These are phyloP conservation scores for Podospora tetraspora DNA, from an alignment of 495 filamentous ascomycete genomes.

Conservation along the genomic window DNA sequence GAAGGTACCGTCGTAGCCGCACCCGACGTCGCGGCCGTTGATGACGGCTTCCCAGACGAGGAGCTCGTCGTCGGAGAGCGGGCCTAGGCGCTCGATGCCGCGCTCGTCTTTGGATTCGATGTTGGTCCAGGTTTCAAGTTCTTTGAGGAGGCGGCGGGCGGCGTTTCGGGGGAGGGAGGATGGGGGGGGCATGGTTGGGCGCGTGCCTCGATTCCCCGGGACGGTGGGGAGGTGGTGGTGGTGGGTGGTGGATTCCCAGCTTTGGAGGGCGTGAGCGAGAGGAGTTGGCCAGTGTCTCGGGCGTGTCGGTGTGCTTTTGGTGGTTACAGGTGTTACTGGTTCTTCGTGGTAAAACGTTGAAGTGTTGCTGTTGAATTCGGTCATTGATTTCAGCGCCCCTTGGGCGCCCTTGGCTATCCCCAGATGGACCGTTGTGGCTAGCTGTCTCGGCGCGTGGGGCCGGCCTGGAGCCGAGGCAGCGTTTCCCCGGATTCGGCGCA, in stretches of 20 bases:
- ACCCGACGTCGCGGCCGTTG: conserved; percentile 55
- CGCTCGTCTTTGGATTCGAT: conserved; percentile 34
- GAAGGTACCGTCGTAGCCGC: conserved; percentile 63
- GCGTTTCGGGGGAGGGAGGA: conserved; percentile 26
- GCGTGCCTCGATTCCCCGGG: background rate
- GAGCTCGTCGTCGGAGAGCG: conserved; percentile 63
- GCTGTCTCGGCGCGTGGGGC: background rate
- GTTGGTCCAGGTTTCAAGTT: conserved; percentile 37
- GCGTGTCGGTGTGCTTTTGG: background rate
- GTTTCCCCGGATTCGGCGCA: conserved; percentile 4
- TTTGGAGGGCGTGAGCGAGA: background rate
- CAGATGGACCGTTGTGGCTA: background rate
- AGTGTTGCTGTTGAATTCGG: background rate
- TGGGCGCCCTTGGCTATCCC: background rate
- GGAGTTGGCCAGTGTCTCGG: background rate
- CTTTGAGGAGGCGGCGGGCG: conserved; percentile 39
- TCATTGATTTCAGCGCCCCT: background rate
- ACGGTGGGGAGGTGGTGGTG: background rate
- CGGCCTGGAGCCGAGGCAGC: background rate
- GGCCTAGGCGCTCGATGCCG: conserved; percentile 57
- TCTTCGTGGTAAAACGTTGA: background rate
- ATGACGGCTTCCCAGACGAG: conserved; percentile 76
- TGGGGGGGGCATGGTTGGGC: background rate
- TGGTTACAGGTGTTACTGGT: background rate
- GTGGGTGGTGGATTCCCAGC: too few species aligned